Evolutionary conservation across 2,329 filamentous ascomycete species (phyloP), one percentile per base, ranked within the genome.

Genomic region (Aspergillus uvarum): DNA sequence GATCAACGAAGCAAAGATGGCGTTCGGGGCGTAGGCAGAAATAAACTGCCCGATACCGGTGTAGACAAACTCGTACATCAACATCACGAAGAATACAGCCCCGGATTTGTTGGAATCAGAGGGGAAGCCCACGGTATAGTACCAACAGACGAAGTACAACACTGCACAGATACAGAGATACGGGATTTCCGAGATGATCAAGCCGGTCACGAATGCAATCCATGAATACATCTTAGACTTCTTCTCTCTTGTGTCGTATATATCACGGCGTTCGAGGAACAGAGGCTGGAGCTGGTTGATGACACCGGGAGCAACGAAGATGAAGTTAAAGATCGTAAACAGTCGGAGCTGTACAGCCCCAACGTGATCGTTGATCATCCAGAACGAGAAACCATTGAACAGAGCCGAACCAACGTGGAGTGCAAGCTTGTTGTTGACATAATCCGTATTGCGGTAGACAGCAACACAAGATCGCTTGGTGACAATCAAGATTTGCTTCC

Each of bases 11-110:
- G 88, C 89, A 72, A 91, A 90, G 59, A 81, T 85, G 0, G 90
- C 77, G 63, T 80, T 80, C 48, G 76, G 89, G 0, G 89, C 88
- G 72, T 91, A 91, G 0, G 90, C 89, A 60, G 87, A 88, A 65
- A 93, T 89, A 85, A 89, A 92, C 72, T 91, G 90, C 14, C 88
- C 90, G 84, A 87, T 92, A 67, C 81, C 85, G 29, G 82, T 84
- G 74, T 87, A 84, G 77, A 91, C 89, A 24, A 91, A 76, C 76
- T 87, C 90, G 76, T 91, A 91, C 2, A 92, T 80, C 63, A 92
- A 74, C 11, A 85, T 86, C 84, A 93, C 90, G 35, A 92, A 78
- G 77, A 88, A 92, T 8, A 86, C 83, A 66, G 65, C 66, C 5
- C 73, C 73, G 14, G 72, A 68, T 53, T 70, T 73, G 61, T 68